These are phyloP conservation scores for Calonectria multiphialidica DNA, from an alignment of 2,329 filamentous ascomycete species.

Conservation along the genomic window DNA sequence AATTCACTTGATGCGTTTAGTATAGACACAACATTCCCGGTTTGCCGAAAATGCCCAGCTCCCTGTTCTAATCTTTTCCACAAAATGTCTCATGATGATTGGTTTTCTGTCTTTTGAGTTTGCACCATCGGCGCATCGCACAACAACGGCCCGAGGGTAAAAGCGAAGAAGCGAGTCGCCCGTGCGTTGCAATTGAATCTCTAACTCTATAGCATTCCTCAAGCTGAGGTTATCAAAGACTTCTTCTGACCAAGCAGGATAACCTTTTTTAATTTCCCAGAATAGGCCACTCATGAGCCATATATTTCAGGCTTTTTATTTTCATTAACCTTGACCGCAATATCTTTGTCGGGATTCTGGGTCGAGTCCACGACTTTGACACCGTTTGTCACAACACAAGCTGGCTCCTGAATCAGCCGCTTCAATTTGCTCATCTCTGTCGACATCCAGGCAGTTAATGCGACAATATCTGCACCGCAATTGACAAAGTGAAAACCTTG, in stretches of 20 bases:
- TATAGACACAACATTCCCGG: no score
- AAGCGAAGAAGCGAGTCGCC: neutral
- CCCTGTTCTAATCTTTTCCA: neutral
- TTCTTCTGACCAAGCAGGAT: neutral
- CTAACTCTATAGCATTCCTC: neutral
- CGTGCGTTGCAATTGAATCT: neutral
- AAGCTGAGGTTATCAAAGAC: neutral
- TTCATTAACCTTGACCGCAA: neutral
- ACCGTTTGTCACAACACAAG: neutral
- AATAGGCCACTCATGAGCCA: neutral
- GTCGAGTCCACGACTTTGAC: neutral
- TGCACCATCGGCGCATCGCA: neutral
- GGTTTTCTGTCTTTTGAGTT: neutral
- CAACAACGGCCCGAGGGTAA: neutral
- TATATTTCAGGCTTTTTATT: neutral
- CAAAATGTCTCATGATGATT: no score
- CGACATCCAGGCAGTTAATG: constrained; percentile 50
- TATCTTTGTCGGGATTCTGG: neutral
- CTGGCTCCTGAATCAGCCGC: neutral
- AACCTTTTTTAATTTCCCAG: no score
- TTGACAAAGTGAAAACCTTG: constrained; percentile 53
- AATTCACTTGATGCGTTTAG: neutral
- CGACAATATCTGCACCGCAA: constrained; percentile 52
- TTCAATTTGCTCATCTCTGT: constrained; percentile 44
- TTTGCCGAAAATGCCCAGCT: no score